A percentile compares a stretch with the other conserved stretches of the same genome.
These are phyloP conservation scores for Meira miltonrushii DNA, from an alignment of 1,284 basidiomycete species.

Conservation along the genomic window DNA sequence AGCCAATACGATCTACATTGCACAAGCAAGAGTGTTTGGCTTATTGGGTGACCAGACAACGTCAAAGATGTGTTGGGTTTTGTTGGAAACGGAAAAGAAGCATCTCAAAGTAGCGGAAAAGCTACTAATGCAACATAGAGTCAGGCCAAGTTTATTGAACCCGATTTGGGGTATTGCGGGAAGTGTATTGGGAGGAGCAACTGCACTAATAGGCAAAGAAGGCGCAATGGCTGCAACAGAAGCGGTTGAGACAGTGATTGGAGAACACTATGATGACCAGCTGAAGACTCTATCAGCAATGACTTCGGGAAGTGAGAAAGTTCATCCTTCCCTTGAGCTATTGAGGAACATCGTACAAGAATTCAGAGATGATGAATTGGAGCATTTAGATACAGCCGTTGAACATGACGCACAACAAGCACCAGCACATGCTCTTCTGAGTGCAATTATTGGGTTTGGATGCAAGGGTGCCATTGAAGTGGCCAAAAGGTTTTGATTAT, in stretches of 20 bases:
- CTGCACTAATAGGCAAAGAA: constrained; percentile 81
- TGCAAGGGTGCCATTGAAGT: constrained; percentile 85
- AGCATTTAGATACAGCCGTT: constrained; percentile 86
- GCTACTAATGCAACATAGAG: constrained; percentile 72
- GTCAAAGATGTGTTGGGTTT: constrained; percentile 58
- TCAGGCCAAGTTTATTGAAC: constrained; percentile 76
- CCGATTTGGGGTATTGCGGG: constrained; percentile 80
- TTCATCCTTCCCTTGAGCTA: constrained; percentile 68
- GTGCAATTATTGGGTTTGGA: constrained; percentile 74
- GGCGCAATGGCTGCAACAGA: constrained; percentile 98
- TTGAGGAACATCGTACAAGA: constrained; percentile 72
- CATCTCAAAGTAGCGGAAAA: constrained; percentile 80
- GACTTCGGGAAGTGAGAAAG: constrained; percentile 7
- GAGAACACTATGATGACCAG: constrained; percentile 88
- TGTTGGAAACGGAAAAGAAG: constrained; percentile 96
- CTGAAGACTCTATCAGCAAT: constrained; percentile 32
- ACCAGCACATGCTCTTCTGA: constrained; percentile 82
- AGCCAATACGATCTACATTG: constrained; percentile 51
- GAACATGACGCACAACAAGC: constrained; percentile 83
- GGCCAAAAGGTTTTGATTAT: constrained; percentile 67
- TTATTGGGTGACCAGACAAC: constrained; percentile 27
- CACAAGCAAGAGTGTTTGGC: constrained; percentile 47
- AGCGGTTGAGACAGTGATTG: constrained; percentile 94
- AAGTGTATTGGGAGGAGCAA: constrained; percentile 74
- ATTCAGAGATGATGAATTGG: constrained; percentile 89